Evolutionary conservation across 768 basidiomycete genomes (phyloP), one percentile per base, ranked within the genome.

Genomic region (Cytidiella melzeri): DNA sequence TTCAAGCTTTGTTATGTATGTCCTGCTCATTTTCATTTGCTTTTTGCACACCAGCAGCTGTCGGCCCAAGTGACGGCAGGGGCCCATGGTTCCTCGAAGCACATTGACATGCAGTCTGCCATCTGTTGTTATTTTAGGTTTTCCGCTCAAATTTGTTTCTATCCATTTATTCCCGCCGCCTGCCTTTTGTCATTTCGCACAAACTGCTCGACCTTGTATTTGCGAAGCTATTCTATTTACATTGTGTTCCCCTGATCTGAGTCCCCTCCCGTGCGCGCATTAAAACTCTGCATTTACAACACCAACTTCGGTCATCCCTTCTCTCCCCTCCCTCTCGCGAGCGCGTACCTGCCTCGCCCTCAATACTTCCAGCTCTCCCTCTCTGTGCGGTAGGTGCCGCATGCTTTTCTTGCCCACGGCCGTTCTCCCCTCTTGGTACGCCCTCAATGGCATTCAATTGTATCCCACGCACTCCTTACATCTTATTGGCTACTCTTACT

Each of bases 301-400:
- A n/a, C n/a, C n/a, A n/a, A n/a, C 47, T 51, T 26, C 38, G 55
- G 57, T 40, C 58, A 53, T 55, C 45, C 62, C 43, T 15, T 15
- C 9, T 66, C 56, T 59, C 71, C 57, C 53, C 70, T 64, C 42
- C 48, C 64, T 54, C 57, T 51, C 53, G 40, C 62, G 52, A 47
- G 60, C 41, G 55, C 61, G 63, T 66, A 58, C 55, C 57, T 71
- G 55, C 59, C 70, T 49, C 71, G 58, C 60, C 72, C 63, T 50
- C 58, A 62, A 42, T 65, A 58, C 56, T 59, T 63, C 64, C 55
- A 57, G 60, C 59, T 73, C 61, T 52, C 68, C 55, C 19, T 62
- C 55, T 47, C 57, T 42, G 37, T 52, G 48, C 59, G 49, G 45
- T 42, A 48, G 54, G 43, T 61, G 57, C 30, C 60, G 58, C 37